Base-by-base conservation (phyloP, 176 grass and related monocot genomes). In the Musa itinerans region DNA sequence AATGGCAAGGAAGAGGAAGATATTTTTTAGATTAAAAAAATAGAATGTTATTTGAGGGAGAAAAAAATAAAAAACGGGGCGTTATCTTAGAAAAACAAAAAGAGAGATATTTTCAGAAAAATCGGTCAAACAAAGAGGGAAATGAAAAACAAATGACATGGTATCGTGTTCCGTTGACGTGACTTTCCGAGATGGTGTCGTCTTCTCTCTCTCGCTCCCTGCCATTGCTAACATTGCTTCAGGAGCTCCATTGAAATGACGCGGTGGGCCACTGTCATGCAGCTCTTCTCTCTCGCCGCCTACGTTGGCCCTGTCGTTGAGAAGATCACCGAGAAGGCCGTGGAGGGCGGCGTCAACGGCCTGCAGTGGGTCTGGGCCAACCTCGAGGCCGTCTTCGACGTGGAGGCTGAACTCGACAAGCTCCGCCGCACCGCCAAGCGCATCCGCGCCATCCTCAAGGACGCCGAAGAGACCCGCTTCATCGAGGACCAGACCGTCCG, bases 381-480 rank as follows among this genome's bases (percentile, higher is more conserved):
- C 73, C 23, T 75, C 73, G 25, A 26, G 26, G 23, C 19, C 29
- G 3, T 64, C 43, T 24, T 64, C 27, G 4, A 24, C 3, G 54
- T 68, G 34, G 27, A 21, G 15, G 53, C 2, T 0, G 53, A 80
- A 5, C 72, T 80, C 52, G 34, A 24, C 1, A 59, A 52, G 29
- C 83, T 85, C 34, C 8, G 10, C 43, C 0, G 27, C 2, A 73
- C 72, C 24, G 71, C 65, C 2, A 6, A 13, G 4, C 72, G 78
- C 25, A 85, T 80, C 63, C 13, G 50, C 3, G 22, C 78, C 27
- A 52, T 55, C 54, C 78, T 76, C 11, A 68, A 8, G 1, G 83
- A 85, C 11, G 83, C 78, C 19, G 78, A 80, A 27, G 63, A 85
- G 64, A 80, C 66, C 53, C 73, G 78, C 53, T 27, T 43, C 21